These are phyloP conservation scores for Lipomyces anomalus DNA, from an alignment of 805 yeast genomes.

Conservation along the genomic window DNA sequence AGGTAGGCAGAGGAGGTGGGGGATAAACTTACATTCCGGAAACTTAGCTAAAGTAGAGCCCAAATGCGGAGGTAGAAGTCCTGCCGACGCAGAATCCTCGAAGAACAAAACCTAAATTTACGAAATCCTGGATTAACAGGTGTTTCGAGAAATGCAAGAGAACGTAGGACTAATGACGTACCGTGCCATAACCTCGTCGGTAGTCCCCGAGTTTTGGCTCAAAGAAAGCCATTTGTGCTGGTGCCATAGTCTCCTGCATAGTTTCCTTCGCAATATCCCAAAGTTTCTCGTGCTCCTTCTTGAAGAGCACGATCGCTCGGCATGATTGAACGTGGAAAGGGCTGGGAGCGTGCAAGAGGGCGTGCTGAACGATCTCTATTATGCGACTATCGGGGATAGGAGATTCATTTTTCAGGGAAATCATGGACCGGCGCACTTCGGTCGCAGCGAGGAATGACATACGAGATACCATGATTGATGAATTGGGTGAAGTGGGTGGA, in stretches of 20 bases:
- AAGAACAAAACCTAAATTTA: slow-evolving; percentile 36
- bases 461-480: no score
- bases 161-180: slow-evolving; percentile 27
- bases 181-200: slow-evolving; percentile 46
- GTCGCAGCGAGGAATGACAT: slow-evolving; percentile 26
- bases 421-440: slow-evolving; percentile 49
- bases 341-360: slow-evolving; percentile 47
- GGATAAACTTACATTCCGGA: no score
- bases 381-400: slow-evolving; percentile 42
- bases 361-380: slow-evolving; percentile 39
- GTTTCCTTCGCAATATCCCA: slow-evolving; percentile 41
- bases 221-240: slow-evolving; percentile 36
- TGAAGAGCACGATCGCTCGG: slow-evolving; percentile 44
- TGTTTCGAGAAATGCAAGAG: slow-evolving; percentile 5
- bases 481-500: no score
- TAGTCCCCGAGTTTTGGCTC: slow-evolving; percentile 41
- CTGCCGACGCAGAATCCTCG: slow-evolving; percentile 40
- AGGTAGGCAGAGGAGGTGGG: not conserved
- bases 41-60: no score
- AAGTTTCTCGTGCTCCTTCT: slow-evolving; percentile 43
- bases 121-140: not conserved
- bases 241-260: slow-evolving; percentile 34
- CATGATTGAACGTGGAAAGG: slow-evolving; percentile 48
- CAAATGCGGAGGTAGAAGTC: no score
- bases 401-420: slow-evolving; percentile 41